A percentile compares a stretch with the other conserved stretches of the same genome.
These are phyloP conservation scores for Arabis alpina DNA, from an alignment of 345 rosid genomes.

Conservation along the genomic window DNA sequence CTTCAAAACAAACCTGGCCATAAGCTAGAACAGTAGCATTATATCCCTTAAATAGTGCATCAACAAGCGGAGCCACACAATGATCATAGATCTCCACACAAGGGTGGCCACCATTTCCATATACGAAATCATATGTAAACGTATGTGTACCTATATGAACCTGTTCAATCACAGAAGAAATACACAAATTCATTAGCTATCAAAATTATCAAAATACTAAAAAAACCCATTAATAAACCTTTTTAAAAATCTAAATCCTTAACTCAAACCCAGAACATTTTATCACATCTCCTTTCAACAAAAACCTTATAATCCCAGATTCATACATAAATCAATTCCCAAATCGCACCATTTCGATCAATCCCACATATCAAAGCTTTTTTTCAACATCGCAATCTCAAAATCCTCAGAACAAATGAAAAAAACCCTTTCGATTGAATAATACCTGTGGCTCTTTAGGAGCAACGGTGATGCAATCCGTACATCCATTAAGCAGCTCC, in stretches of 20 bases:
- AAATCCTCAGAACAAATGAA: too few species aligned
- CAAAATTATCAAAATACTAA: not conserved
- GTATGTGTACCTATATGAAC: conserved; percentile 87
- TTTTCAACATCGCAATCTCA: not conserved
- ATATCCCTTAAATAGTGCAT: conserved; percentile 82
- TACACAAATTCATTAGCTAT: too few species aligned
- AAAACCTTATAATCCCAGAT: not conserved
- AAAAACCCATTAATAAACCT: not conserved
- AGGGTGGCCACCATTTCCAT: conserved; percentile 59
- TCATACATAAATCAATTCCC: not conserved
- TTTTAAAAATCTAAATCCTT: not conserved
- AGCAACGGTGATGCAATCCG: conserved; percentile 82
- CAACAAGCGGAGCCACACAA: conserved; percentile 87
- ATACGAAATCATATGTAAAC: conserved; percentile 84
- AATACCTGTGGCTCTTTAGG: conserved; percentile 91
- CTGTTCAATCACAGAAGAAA: conserved; percentile 43
- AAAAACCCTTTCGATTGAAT: not conserved
- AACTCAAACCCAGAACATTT: not conserved
- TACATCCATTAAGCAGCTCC: conserved; percentile 85
- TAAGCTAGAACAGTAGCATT: conserved; percentile 96
- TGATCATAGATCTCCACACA: conserved; percentile 58
- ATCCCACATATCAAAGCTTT: not conserved
- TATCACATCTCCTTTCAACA: not conserved
- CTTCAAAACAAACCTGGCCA: conserved; percentile 68
- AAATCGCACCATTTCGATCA: not conserved